phyloP scores from a whole-genome alignment of 192 early-diverging fungal species.

The Lobosporangium transversale region DNA sequence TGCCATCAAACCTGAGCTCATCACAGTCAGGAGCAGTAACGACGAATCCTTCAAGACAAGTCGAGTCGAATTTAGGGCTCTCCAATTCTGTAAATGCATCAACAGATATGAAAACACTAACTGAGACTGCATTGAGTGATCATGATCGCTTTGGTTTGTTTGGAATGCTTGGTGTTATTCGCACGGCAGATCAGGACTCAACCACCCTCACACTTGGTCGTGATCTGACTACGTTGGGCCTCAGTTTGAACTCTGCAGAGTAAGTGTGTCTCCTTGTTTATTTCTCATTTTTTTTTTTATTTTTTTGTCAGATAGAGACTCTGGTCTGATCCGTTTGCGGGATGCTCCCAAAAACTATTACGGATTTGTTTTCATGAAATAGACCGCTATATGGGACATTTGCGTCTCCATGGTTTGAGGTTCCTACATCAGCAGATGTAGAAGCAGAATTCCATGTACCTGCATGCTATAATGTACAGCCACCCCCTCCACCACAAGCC shows the following conservation, averaged over 20 bases:
- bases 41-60: background rate
- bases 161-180: constrained; percentile 87
- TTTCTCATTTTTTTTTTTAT: too few relatives aligned
- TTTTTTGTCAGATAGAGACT: too few relatives aligned
- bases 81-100: background rate
- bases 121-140: constrained; percentile 4
- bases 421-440: constrained; percentile 68
- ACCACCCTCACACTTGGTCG: constrained; percentile 89
- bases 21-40: background rate
- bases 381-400: constrained; percentile 88
- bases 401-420: constrained; percentile 89
- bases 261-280: too few relatives aligned
- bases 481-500: constrained; percentile 74
- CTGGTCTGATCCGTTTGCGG: too few relatives aligned
- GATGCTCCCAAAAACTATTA: too few relatives aligned
- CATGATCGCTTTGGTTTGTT: constrained; percentile 83
- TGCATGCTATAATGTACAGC: constrained; percentile 82
- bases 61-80: background rate
- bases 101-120: constrained; percentile 6
- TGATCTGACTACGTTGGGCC: constrained; percentile 89
- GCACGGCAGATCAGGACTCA: constrained; percentile 78
- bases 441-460: constrained; percentile 91
- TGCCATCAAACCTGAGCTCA: constrained; percentile 15
- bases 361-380: constrained; percentile 4
- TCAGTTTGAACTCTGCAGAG: constrained; percentile 78